These are phyloP conservation scores for Litchi chinensis DNA, from an alignment of 345 rosid species.

Conservation along the genomic window DNA sequence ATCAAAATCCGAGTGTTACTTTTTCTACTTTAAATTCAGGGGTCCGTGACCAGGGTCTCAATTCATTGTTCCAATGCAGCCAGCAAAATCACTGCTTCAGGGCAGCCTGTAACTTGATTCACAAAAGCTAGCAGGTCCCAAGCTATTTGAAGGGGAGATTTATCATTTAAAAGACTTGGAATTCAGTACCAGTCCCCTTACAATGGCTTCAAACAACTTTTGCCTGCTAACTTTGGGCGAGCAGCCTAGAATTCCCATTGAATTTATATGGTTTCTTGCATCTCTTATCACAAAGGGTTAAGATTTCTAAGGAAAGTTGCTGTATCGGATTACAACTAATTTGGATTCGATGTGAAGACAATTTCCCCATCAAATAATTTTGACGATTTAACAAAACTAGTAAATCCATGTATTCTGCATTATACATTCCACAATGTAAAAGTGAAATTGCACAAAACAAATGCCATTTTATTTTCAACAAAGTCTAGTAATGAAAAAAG, in stretches of 20 bases:
- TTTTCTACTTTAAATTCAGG: neutral
- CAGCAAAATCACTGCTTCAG: neutral
- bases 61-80: neutral
- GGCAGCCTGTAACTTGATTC: neutral
- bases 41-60: neutral
- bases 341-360: neutral
- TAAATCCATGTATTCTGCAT: neutral
- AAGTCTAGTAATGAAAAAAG: neutral
- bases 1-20: neutral
- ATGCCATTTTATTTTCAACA: slow-evolving; percentile 3
- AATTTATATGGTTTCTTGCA: neutral
- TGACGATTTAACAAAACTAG: neutral
- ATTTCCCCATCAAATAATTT: neutral
- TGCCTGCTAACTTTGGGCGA: too few species aligned
- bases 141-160: too few species aligned
- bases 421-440: slow-evolving; percentile 2
- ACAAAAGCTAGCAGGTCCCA: too few species aligned
- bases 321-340: neutral
- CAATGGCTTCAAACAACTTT: neutral
- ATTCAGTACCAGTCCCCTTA: neutral
- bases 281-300: neutral
- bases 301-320: neutral
- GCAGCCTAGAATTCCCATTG: too few species aligned
- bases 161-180: too few species aligned
- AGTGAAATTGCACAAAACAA: neutral